Conservation (phyloP, 768 basidiomycete species). For the Tricholoma sp. region DNA sequence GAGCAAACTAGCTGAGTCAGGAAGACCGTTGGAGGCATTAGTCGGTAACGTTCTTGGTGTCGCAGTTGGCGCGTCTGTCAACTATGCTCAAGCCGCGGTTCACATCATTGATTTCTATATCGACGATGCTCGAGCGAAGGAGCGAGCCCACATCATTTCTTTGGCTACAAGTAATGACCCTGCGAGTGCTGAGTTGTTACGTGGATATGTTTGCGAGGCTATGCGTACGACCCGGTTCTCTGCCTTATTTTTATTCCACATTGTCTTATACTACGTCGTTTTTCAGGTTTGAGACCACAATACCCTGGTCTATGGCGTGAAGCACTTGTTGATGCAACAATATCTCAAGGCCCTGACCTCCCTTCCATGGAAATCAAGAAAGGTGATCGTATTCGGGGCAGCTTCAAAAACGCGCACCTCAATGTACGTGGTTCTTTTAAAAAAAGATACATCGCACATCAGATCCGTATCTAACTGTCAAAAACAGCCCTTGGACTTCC, state of each 20-base stretch:
- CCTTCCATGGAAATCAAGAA: not conserved
- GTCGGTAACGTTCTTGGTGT: constrained; percentile 40
- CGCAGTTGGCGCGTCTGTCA: constrained; percentile 41
- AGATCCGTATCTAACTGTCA: too few relatives aligned
- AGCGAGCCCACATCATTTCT: constrained; percentile 32
- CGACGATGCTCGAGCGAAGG: constrained; percentile 32
- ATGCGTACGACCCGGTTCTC: constrained; percentile 26
- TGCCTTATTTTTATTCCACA: too few relatives aligned
- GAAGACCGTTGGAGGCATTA: constrained; percentile 34
- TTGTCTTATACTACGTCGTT: too few relatives aligned
- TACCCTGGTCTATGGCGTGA: constrained; percentile 9
- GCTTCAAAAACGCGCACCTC: constrained; percentile 30
- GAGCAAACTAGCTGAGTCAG: constrained; percentile 27
- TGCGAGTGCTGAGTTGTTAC: constrained; percentile 29
- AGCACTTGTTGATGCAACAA: too few relatives aligned
- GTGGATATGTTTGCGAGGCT: constrained; percentile 47
- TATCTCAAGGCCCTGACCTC: too few relatives aligned
- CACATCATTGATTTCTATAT: constrained; percentile 52
- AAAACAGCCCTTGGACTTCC: constrained; percentile 32
- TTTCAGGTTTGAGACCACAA: not conserved
- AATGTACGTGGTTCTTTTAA: constrained; percentile 13
- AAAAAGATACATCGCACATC: too few relatives aligned
- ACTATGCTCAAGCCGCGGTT: constrained; percentile 41
- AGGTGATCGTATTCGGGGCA: constrained; percentile 27
- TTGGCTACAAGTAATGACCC: constrained; percentile 28